phyloP scores from a whole-genome alignment of 2,329 filamentous ascomycete genomes.

The Epichloe elymi region DNA sequence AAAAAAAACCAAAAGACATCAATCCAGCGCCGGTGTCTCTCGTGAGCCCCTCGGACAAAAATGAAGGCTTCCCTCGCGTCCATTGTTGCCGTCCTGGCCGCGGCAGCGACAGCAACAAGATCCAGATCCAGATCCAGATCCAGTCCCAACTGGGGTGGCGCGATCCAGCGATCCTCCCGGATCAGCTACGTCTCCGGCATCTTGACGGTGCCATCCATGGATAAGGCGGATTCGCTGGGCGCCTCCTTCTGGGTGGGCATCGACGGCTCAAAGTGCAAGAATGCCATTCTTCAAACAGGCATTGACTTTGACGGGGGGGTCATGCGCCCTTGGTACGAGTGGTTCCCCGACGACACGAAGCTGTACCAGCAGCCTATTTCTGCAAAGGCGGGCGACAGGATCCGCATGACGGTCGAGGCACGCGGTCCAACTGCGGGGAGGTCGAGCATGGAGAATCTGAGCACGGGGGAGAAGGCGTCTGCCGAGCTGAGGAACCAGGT shows the following conservation, averaged over 20 bases:
- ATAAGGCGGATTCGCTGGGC: background rate
- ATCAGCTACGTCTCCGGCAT: background rate
- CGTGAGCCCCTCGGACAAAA: too few species aligned
- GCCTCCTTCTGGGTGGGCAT: background rate
- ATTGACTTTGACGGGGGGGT: background rate
- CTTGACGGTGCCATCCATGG: background rate
- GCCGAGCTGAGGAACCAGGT: background rate
- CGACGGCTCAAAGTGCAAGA: background rate
- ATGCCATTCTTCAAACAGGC: background rate
- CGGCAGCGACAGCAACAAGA: background rate
- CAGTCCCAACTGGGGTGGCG: background rate
- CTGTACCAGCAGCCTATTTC: background rate
- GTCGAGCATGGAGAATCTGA: background rate
- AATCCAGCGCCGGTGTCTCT: too few species aligned
- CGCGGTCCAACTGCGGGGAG: background rate
- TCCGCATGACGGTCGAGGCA: background rate
- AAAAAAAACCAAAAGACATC: too few species aligned
- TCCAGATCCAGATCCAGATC: background rate
- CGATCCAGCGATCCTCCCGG: background rate
- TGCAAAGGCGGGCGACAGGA: background rate
- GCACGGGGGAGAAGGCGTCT: background rate
- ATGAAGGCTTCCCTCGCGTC: too few species aligned
- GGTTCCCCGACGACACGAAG: constrained; percentile 2
- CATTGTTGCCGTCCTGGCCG: too few species aligned
- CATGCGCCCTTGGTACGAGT: background rate